Base-by-base conservation (phyloP, 108 stramenopile species). In the Nitzschia sp. region DNA sequence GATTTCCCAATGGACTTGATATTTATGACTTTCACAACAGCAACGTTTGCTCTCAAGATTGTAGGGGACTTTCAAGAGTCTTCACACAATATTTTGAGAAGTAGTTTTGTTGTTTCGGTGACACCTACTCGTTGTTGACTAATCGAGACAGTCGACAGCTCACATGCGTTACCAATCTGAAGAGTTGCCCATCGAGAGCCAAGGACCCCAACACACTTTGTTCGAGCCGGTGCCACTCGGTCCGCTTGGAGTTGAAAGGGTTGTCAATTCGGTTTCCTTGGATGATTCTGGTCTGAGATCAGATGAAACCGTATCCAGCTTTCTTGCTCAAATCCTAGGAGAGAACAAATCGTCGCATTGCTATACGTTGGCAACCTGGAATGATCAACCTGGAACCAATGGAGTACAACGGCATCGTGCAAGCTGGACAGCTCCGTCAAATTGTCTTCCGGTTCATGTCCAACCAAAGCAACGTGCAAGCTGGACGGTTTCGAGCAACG, bases 151-250 rank as follows among this genome's bases (percentile, higher is more conserved):
- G 29, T 34, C 29, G 29, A 34, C 29, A 34, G 29, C 5, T 34
- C 29, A 34, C 29, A 34, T 34, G 29, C 29, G 29, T 5, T 5
- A 58, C 19, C 57, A 58, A 40, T 58, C 12, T 6, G 29, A 58
- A 19, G 10, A 37, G 15, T 58, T 58, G 12, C 34, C 15, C 0
- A 2, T 19, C 10, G 2, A 58, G 3, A 5, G 29, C 5, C 29
- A 34, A 34, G 3, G 29, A 34, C 29, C 29, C 1, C 29, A 34
- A 34, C 29, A 34, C 29, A 5, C 46, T 14, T 25, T 38, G 38
- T 14, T 58, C 2, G 57, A 58, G 25, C 57, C 57, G 6, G 38
- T 37, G 12, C 57, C 57, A 14, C 12, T 58, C 2, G 57, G 57
- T 2, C 57, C 57, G 6, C n/a, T 19, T 10, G 57, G 57, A n/a